Evolutionary conservation across 768 basidiomycete species (phyloP), one percentile per base, ranked within the genome.

Genomic region (Pleurotus ostreatus): DNA sequence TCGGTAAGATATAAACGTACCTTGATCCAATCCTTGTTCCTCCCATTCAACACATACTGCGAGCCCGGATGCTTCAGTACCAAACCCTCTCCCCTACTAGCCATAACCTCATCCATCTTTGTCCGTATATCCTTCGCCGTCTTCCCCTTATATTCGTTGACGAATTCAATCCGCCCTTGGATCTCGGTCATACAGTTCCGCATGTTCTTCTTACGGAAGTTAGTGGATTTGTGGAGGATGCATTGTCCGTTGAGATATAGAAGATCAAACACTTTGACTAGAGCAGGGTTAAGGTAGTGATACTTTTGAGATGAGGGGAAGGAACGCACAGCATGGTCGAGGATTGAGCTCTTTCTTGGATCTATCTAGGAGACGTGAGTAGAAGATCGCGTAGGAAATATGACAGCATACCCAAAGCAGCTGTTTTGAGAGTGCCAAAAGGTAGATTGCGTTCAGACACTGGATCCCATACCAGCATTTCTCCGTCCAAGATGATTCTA

Each of bases 391-490:
- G 41, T 3, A 40, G 55, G 2, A 49, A 11, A 12, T 1, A 26
- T n/a, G 15, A 4, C 9, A 9, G 59, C 76, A 41, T 57, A 93
- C 92, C 90, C 13, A 88, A 74, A 0, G 95, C 95, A 43, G 94
- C 93, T 0, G 94, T 92, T 71, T 99, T 99, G 49, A 99, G 74
- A 0, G 85, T 90, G 1, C 97, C 97, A 59, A 99, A 98, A 0
- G 96, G 92, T 16, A 97, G 74, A 64, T 92, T 91, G 18, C 91
- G 84, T 63, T 89, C 87, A 0, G 92, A 86, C 2, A 89, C 77
- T 0, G 96, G 96, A 69, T 98, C 97, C 90, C 91, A 98, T 2
- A 98, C 96, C 30, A 99, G 74, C 96, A 99, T 98, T 69, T 99
- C 97, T 0, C 97, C 97, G 62, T 99, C 97, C 12, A 99, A 70